Conservation (phyloP, 371 early-diverging fungal genomes). For the Apophysomyces ossiformis region DNA sequence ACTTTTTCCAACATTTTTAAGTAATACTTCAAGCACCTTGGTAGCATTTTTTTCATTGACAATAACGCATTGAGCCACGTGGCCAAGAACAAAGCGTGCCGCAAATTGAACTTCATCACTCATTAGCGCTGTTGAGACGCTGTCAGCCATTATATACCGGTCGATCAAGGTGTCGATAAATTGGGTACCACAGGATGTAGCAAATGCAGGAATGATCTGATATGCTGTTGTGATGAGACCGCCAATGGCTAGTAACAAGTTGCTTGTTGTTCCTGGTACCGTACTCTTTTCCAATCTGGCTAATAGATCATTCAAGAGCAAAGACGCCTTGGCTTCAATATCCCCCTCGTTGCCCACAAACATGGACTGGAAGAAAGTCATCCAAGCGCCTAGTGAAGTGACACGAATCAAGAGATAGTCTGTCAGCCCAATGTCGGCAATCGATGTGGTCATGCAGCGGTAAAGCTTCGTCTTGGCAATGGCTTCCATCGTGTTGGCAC, state of each 20-base stretch:
- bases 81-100: constrained; percentile 50
- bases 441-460: constrained; percentile 52
- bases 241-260: constrained; percentile 56
- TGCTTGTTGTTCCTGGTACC: constrained; percentile 60
- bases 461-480: constrained; percentile 51
- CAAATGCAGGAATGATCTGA: constrained; percentile 32
- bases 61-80: constrained; percentile 49
- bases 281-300: constrained; percentile 54
- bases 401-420: constrained; percentile 61
- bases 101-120: constrained; percentile 70
- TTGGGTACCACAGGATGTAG: constrained; percentile 32
- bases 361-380: constrained; percentile 44
- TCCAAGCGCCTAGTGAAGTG: constrained; percentile 54
- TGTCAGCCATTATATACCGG: constrained; percentile 29
- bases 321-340: constrained; percentile 30
- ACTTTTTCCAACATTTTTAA: constrained; percentile 18
- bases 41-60: constrained; percentile 50
- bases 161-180: constrained; percentile 32
- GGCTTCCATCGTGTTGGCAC: constrained; percentile 20
- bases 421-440: constrained; percentile 57
- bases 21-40: constrained; percentile 19
- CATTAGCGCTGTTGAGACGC: constrained; percentile 34
- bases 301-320: constrained; percentile 48
- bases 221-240: constrained; percentile 38
- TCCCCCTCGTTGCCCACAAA: constrained; percentile 25